Conservation (phyloP, 306 rosid genomes). For the Gleditsia sinensis region DNA sequence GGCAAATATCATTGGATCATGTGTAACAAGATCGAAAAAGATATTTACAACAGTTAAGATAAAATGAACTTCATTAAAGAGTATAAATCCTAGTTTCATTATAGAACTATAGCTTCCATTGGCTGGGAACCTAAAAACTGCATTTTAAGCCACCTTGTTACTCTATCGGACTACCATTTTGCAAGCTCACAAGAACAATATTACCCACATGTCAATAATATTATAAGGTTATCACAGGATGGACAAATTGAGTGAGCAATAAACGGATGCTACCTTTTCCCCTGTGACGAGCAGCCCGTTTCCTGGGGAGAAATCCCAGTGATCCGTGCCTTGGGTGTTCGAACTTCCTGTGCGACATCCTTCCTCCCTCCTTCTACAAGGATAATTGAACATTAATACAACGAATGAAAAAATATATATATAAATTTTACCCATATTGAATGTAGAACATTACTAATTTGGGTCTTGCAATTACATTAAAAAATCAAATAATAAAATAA, state of each 20-base stretch:
- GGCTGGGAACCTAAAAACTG: neutral
- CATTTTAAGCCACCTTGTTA: neutral
- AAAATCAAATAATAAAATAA: neutral
- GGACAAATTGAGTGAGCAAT: neutral
- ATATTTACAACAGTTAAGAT: too few species aligned
- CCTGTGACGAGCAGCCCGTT: constrained; percentile 79
- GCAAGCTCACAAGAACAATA: neutral
- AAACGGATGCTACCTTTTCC: constrained; percentile 68
- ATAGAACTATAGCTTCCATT: too few species aligned
- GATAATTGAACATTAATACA: neutral
- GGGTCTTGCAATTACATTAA: neutral
- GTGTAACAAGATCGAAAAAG: too few species aligned
- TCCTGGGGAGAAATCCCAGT: constrained; percentile 86
- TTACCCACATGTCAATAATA: neutral
- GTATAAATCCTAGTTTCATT: too few species aligned
- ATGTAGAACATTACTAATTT: neutral
- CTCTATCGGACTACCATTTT: neutral
- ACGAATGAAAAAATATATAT: neutral
- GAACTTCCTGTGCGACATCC: constrained; percentile 91
- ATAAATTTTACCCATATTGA: neutral
- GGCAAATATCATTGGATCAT: neutral
- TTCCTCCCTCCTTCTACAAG: constrained; percentile 35
- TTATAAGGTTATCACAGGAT: neutral
- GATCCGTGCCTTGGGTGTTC: constrained; percentile 93
- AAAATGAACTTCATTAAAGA: too few species aligned